Evolutionary conservation across 1,284 basidiomycete species (phyloP).

Genomic region (Mycosarcoma maydis): DNA sequence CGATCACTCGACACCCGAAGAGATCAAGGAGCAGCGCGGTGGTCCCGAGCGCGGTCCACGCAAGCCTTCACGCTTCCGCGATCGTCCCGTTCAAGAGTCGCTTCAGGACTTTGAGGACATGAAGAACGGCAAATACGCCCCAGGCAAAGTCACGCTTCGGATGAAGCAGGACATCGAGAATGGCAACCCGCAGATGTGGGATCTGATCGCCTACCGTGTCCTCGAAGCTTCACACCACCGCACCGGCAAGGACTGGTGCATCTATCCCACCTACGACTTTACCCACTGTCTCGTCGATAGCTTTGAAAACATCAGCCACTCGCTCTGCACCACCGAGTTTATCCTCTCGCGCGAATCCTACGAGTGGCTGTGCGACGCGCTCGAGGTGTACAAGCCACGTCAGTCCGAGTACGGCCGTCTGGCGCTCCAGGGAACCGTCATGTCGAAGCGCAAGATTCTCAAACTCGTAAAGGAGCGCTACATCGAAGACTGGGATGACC

Average conservation of each 20-base stretch:
- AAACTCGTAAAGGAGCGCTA: slow-evolving; percentile 84
- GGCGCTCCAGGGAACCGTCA: slow-evolving; percentile 92
- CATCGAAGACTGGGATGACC: slow-evolving; percentile 96
- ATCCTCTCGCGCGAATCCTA: slow-evolving; percentile 96
- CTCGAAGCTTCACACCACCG: slow-evolving; percentile 91
- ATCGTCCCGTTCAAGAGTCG: slow-evolving; percentile 84
- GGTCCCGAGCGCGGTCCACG: slow-evolving; percentile 84
- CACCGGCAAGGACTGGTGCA: slow-evolving; percentile 85
- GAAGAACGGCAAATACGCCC: slow-evolving; percentile 88
- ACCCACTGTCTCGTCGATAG: slow-evolving; percentile 99
- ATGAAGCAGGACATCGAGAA: slow-evolving; percentile 94
- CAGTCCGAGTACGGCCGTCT: slow-evolving; percentile 97
- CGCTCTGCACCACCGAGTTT: slow-evolving; percentile 96
- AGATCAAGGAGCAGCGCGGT: slow-evolving; percentile 87
- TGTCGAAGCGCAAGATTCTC: slow-evolving; percentile 95
- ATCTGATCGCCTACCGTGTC: slow-evolving; percentile 94
- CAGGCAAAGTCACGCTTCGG: slow-evolving; percentile 88
- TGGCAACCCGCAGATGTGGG: slow-evolving; percentile 99
- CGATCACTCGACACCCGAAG: slow-evolving; percentile 93
- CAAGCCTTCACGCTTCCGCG: slow-evolving; percentile 84
- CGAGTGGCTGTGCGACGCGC: slow-evolving; percentile 97
- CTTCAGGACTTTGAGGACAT: slow-evolving; percentile 89
- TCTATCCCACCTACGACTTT: slow-evolving; percentile 97
- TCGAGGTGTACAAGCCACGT: slow-evolving; percentile 96
- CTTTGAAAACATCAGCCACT: slow-evolving; percentile 99